Conservation (phyloP, 176 grass and related monocot species). For the Cymbopogon citratus region DNA sequence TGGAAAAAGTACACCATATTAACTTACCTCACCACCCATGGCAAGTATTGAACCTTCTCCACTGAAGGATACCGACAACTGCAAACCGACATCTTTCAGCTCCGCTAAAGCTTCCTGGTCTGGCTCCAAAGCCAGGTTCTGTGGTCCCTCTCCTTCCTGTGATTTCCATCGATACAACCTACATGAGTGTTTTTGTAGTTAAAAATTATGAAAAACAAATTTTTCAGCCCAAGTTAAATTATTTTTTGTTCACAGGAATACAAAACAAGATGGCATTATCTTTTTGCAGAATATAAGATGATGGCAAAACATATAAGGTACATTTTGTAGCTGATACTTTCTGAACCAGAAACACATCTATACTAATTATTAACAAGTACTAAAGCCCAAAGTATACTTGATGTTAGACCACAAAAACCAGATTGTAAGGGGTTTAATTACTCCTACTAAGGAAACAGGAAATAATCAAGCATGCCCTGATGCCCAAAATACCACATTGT, state of each 20-base stretch:
- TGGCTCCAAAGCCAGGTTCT: conserved; percentile 37
- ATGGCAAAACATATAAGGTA: not conserved
- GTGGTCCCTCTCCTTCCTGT: conserved; percentile 25
- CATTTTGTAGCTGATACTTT: not conserved
- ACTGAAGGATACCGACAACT: conserved; percentile 75
- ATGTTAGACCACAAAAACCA: not conserved
- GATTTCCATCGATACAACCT: conserved; percentile 77
- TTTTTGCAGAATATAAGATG: not conserved
- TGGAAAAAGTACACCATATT: not conserved
- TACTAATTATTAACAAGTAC: not conserved
- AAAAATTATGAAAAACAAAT: not conserved
- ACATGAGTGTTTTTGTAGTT: conserved; percentile 20
- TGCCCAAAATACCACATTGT: not conserved
- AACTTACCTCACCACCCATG: conserved; percentile 70
- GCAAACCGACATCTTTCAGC: conserved; percentile 59
- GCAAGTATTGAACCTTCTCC: conserved; percentile 77
- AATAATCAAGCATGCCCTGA: not conserved
- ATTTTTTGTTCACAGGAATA: not conserved
- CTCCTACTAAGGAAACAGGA: not conserved
- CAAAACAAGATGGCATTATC: not conserved
- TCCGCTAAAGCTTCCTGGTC: conserved; percentile 45
- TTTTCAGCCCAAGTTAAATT: not conserved
- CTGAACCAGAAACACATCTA: not conserved
- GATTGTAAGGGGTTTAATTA: not conserved
- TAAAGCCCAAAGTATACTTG: not conserved